Evolutionary conservation across 495 filamentous ascomycete genomes (phyloP), one percentile per base, ranked within the genome.

Genomic region (Penicillium paxilli): DNA sequence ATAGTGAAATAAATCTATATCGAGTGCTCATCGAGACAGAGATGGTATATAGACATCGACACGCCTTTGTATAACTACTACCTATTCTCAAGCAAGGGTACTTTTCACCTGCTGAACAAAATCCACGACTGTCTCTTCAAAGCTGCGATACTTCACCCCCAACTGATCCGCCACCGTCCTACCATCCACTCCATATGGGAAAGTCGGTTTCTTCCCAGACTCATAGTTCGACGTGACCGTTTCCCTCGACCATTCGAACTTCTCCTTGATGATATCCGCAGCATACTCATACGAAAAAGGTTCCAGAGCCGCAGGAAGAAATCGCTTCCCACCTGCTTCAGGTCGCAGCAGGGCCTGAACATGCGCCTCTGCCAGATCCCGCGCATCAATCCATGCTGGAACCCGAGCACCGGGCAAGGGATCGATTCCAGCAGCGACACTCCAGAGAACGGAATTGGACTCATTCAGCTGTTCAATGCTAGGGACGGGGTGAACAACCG

Each of bases 91-190:
- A 11, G 40, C 20, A 19, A 42, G n/a, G 1, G 4, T 42, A 1
- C 89, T 83, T 41, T 89, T 79, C 44, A 93, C 46, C 41, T 64
- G 61, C 7, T 26, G 25, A 14, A 53, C 32, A 24, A 63, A 38
- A 28, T 65, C 55, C 1, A 59, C 30, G 4, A 80, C 74, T 3
- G 69, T 77, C 47, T 78, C 66, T 49, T 58, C 56, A 37, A 80
- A 77, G 1, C 48, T 47, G 2, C 61, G 61, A 52, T 76, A 80
- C 28, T 17, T 44, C 7, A 76, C 42, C 7, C 74, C 71, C 48
- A 80, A 57, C 45, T 75, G 77, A 30, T 55, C 58, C 9, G 61
- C 64, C 6, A 65, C 75, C 10, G 70, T 71, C 52, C 67, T 61
- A 7, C 74, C 75, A 68, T 80, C 76, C 50, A 78, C 49, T 12